Conservation (phyloP, 2,329 filamentous ascomycete genomes). For the Beauveria medogensis region DNA sequence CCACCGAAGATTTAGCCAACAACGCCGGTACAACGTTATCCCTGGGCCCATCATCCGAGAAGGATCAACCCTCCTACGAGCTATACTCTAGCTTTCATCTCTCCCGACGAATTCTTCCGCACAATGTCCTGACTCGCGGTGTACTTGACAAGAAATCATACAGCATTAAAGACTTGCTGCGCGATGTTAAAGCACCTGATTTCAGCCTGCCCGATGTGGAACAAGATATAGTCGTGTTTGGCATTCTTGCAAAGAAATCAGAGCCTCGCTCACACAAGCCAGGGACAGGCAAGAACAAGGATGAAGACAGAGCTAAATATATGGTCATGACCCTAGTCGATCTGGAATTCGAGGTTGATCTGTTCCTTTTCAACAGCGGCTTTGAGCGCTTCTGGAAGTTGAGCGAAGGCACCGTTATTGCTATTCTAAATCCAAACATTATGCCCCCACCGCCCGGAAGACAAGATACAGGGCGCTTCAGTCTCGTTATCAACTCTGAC, state of each 20-base stretch:
- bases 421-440: conserved; percentile 83
- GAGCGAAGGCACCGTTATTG: conserved; percentile 82
- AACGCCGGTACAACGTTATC: conserved; percentile 6
- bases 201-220: conserved; percentile 77
- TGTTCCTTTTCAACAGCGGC: conserved; percentile 85
- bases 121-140: conserved; percentile 69
- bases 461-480: conserved; percentile 75
- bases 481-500: conserved; percentile 74
- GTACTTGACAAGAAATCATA: conserved; percentile 71
- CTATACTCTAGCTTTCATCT: conserved; percentile 80
- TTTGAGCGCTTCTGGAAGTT: conserved; percentile 93
- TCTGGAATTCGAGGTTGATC: conserved; percentile 80
- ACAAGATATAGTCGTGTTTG: conserved; percentile 83
- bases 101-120: conserved; percentile 73
- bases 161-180: conserved; percentile 71
- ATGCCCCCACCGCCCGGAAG: conserved; percentile 76
- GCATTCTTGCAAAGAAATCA: conserved; percentile 81
- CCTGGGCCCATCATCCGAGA: conserved; percentile 17
- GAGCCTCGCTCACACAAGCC: conserved; percentile 58
- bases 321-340: conserved; percentile 88
- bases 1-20: conserved; percentile 11
- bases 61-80: conserved; percentile 56
- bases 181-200: conserved; percentile 70
- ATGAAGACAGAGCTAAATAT: conserved; percentile 67
- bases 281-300: conserved; percentile 31